Evolutionary conservation across 192 early-diverging fungal species (phyloP), one percentile per base, ranked within the genome.

Genomic region (Linnemannia elongata): DNA sequence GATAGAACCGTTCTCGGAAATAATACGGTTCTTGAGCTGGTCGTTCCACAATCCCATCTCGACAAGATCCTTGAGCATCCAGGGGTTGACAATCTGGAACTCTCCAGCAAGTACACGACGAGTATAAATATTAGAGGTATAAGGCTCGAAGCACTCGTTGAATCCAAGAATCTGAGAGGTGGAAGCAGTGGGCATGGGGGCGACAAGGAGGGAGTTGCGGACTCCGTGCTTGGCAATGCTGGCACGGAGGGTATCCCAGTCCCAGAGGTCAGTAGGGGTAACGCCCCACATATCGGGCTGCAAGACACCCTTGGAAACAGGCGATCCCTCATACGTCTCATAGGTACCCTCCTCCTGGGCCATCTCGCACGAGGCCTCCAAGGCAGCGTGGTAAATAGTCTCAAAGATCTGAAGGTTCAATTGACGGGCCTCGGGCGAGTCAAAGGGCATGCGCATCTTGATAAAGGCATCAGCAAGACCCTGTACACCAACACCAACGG

Each of bases 401-500:
- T 99, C 98, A 87, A 98, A 99, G 85, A 99, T 97, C 73, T 96
- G 85, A 54, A 80, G 89, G 92, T 99, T 99, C 30, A 99, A 90
- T 73, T 94, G 74, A 39, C 91, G 90, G 33, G 98, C 97, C 82
- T 94, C 94, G 15, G 90, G 86, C 18, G 96, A 98, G 80, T 99
- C 98, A 70, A 99, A 99, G 42, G 97, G 96, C 89, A 95, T 91
- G 71, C 97, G 96, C 96, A 99, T 94, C 86, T 95, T 93, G 91
- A 99, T 96, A 81, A 99, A 98, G 1, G 97, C 93, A 91, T 99
- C 98, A 27, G 98, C 98, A 38, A 99, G 93, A 79, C 98, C 98
- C 91, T 99, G 98, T 20, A 99, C 97, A 78, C 98, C 98, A n/a
- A 99, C 88, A 47, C 97, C 98, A 82, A 99, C 95, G n/a, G 98